These are phyloP conservation scores for Phaseolus lunatus DNA, from an alignment of 306 rosid genomes.

Conservation along the genomic window DNA sequence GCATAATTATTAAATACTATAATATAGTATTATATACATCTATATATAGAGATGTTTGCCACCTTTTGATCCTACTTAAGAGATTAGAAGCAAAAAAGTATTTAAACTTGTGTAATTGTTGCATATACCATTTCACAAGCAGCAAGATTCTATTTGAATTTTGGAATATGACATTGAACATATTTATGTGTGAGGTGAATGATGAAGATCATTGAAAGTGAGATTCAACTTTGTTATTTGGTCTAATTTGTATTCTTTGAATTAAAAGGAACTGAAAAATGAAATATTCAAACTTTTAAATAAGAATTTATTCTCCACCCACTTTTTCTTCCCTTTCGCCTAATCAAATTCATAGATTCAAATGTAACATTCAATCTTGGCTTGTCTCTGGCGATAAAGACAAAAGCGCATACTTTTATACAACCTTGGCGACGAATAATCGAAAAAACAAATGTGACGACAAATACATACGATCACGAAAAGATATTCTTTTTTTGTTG, in stretches of 20 bases:
- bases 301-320: conserved; percentile 1
- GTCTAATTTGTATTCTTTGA: conserved; percentile 4
- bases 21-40: no score
- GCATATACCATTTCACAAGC: neutral
- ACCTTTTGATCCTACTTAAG: no score
- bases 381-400: conserved; percentile 1
- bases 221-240: conserved; percentile 27
- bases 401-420: conserved; percentile 16
- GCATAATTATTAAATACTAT: no score
- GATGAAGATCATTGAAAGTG: conserved; percentile 9
- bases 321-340: conserved; percentile 9
- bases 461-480: neutral
- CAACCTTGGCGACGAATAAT: neutral
- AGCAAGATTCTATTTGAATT: conserved; percentile 9
- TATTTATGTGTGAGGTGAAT: conserved; percentile 3
- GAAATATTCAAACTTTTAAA: conserved; percentile 15
- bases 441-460: neutral
- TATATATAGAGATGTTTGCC: no score
- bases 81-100: neutral
- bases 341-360: conserved; percentile 13
- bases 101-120: neutral
- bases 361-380: conserved; percentile 30
- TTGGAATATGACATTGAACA: neutral
- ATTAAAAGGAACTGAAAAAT: conserved; percentile 28
- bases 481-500: neutral